phyloP scores from a whole-genome alignment of 768 basidiomycete species.

The Suillus hirtellus region DNA sequence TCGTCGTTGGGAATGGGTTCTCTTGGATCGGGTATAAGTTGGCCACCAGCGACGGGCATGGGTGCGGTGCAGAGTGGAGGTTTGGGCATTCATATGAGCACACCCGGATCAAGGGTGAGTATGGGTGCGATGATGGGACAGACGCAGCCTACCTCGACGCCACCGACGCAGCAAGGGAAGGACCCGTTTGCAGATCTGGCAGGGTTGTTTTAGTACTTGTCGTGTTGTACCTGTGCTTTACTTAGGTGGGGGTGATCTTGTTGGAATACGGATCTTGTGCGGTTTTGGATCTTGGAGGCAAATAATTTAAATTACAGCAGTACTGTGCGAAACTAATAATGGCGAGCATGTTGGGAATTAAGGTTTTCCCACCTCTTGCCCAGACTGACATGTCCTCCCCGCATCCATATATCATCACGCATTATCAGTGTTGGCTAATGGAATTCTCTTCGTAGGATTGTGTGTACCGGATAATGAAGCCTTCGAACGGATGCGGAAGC shows the following conservation, averaged over 20 bases:
- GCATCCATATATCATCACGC: background rate
- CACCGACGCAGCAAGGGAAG: conserved; percentile 45
- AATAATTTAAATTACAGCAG: background rate
- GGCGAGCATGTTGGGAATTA: no score
- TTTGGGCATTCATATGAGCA: background rate
- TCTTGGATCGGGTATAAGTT: conserved; percentile 11
- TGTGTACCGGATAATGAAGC: background rate
- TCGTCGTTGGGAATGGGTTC: conserved; percentile 17
- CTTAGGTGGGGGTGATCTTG: no score
- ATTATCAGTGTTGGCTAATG: background rate
- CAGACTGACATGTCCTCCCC: no score
- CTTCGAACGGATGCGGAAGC: background rate
- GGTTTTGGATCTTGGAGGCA: background rate
- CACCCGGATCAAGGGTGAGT: conserved; percentile 9
- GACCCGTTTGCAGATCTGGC: conserved; percentile 87
- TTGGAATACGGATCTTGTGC: background rate
- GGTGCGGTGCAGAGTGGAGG: background rate
- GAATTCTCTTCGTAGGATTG: background rate
- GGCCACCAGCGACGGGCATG: conserved; percentile 9
- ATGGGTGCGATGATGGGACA: conserved; percentile 16
- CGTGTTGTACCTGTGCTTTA: conserved; percentile 4
- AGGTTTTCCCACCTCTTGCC: no score
- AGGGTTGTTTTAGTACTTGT: conserved; percentile 60
- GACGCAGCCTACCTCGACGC: conserved; percentile 26
- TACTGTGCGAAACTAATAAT: no score